Base-by-base conservation (phyloP, 352 stramenopile species). In the Elongisporangium undulatum region DNA sequence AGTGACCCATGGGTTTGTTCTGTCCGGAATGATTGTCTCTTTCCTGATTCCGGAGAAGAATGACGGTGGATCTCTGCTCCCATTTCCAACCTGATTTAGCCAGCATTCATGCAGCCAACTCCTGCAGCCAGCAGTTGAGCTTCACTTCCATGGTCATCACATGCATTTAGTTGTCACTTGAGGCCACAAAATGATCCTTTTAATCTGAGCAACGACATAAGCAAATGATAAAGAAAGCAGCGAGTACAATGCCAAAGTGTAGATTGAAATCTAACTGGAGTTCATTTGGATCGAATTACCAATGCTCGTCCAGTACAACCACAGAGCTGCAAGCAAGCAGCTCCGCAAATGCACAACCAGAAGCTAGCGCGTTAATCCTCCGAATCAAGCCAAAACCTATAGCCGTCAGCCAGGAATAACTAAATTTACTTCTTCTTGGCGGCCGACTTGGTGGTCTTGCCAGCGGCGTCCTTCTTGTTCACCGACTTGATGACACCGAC, bases 401-500 rank as follows among this genome's bases (percentile, higher is more conserved):
- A 41, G 29, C 29, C 29, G 29, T 41, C 29, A 41, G 29, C 29
- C 29, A 41, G 29, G 29, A 41, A 41, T 41, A 41, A 41, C 29
- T 41, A 41, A 51, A 21, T 61, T 73, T 76, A 76, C 71, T 76
- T 76, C 65, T 76, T 76, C 66, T 76, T 76, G 62, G 69, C 69
- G 48, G 24, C 65, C 29, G 29, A 41, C 29, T 41, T 41, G 29
- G 29, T 41, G 29, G 29, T 13, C 29, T 41, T 41, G 29, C 29
- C 29, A 41, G 5, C 29, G 17, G 56, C 67, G 29, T 87, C 82
- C 70, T 93, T 93, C 82, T 96, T 95, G 58, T 75, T 82, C 49
- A 98, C 89, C 45, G 77, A 79, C 74, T 99, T 99, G 75, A 99
- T 98, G 53, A 99, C 89, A 75, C 97, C 96, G 49, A 99, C 96